These are phyloP conservation scores for Rhodotorula sp. DNA, from an alignment of 1,284 basidiomycete genomes.

Conservation along the genomic window DNA sequence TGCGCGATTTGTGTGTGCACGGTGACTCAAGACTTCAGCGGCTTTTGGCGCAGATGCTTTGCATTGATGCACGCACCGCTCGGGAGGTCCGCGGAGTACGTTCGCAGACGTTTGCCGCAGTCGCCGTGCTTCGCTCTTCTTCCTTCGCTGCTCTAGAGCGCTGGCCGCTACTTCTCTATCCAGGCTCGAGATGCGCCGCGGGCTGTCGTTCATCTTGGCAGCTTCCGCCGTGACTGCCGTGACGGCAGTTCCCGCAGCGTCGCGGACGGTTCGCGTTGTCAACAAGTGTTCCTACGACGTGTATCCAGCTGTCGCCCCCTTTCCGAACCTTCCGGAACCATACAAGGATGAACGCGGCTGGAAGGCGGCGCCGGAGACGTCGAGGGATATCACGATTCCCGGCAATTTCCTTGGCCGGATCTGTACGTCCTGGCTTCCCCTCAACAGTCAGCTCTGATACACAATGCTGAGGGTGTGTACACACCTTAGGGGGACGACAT, in stretches of 20 bases:
- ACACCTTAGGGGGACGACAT: constrained; percentile 8
- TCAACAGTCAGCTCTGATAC: not conserved
- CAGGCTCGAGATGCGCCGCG: not conserved
- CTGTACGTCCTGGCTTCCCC: not conserved
- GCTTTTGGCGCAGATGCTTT: too few species aligned
- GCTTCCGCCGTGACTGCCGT: not conserved
- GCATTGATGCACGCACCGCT: too few species aligned
- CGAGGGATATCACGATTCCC: constrained; percentile 3
- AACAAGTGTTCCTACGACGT: constrained; percentile 22
- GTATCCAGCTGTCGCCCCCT: constrained; percentile 8
- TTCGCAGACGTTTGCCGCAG: too few species aligned
- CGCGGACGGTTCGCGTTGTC: constrained; percentile 9
- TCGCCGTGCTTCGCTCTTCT: not conserved
- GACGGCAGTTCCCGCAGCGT: not conserved
- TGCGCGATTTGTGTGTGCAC: not conserved
- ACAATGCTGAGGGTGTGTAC: too few species aligned
- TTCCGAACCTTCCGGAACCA: not conserved
- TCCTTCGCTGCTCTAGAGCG: not conserved
- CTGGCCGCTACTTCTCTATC: not conserved
- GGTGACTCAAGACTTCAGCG: too few species aligned
- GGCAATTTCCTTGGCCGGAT: constrained; percentile 14
- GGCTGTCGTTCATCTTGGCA: not conserved
- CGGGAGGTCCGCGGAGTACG: too few species aligned
- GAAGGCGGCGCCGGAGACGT: not conserved
- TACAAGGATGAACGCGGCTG: constrained; percentile 9